These are phyloP conservation scores for Sinapis alba DNA, from an alignment of 441 rosid genomes.

Conservation along the genomic window DNA sequence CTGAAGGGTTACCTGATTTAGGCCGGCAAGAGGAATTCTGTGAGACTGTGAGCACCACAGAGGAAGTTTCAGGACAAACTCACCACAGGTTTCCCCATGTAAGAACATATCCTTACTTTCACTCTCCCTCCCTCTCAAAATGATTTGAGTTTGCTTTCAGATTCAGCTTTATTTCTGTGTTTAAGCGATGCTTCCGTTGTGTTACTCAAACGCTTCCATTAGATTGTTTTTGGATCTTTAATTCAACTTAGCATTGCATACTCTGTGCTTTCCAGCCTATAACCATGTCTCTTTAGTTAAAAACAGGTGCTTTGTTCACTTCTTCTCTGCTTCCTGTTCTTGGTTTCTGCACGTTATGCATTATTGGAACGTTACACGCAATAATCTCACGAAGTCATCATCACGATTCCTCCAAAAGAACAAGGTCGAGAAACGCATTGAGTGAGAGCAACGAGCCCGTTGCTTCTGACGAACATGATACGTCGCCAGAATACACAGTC, in stretches of 20 bases:
- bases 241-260: not conserved
- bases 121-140: too few species aligned
- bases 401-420: constrained; percentile 22
- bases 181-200: not conserved
- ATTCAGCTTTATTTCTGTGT: not conserved
- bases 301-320: constrained; percentile 23
- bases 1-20: constrained; percentile 21
- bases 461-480: constrained; percentile 27
- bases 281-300: constrained; percentile 27
- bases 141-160: not conserved
- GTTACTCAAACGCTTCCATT: not conserved
- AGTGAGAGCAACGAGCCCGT: constrained; percentile 21
- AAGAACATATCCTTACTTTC: constrained; percentile 3
- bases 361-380: constrained; percentile 13
- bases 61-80: constrained; percentile 1
- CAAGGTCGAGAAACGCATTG: constrained; percentile 33
- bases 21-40: not conserved
- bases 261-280: not conserved
- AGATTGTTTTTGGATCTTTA: not conserved
- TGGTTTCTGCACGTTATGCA: constrained; percentile 29
- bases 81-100: constrained; percentile 8
- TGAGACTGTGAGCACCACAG: constrained; percentile 19
- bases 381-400: constrained; percentile 9
- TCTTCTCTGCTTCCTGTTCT: constrained; percentile 30
- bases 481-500: constrained; percentile 12